Evolutionary conservation across 73 alveolate genomes (phyloP).

Genomic region (Loxodes magnus): DNA sequence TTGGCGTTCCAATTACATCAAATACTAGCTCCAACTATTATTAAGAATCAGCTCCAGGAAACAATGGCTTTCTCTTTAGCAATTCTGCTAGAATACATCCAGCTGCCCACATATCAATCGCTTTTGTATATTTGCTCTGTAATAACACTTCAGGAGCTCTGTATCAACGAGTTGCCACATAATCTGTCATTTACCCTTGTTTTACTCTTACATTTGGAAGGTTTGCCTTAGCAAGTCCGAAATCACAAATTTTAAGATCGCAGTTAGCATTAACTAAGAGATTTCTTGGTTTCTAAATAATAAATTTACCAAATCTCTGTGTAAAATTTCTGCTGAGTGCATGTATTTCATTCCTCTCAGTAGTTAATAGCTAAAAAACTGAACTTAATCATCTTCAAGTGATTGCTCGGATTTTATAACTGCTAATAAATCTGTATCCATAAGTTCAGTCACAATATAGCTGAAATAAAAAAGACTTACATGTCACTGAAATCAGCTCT

Average conservation of each 20-base stretch:
- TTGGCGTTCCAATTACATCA: slow-evolving; percentile 81
- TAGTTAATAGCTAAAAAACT: slow-evolving; percentile 64
- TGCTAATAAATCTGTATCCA: slow-evolving; percentile 90
- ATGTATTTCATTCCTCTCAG: slow-evolving; percentile 73
- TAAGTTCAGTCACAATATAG: slow-evolving; percentile 77
- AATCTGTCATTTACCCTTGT: no score
- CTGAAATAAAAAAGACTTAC: no score
- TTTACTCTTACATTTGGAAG: no score
- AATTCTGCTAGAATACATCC: slow-evolving; percentile 40
- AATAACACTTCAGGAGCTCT: slow-evolving; percentile 94
- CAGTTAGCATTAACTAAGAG: slow-evolving; percentile 83
- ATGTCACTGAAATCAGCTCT: slow-evolving; percentile 81
- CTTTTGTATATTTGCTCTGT: no score
- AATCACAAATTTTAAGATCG: slow-evolving; percentile 79
- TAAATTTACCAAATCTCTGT: slow-evolving; percentile 87
- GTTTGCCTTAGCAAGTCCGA: slow-evolving; percentile 81
- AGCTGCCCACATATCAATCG: slow-evolving; percentile 43
- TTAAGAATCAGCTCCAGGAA: slow-evolving; percentile 25
- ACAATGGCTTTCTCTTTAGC: slow-evolving; percentile 19
- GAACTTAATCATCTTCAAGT: slow-evolving; percentile 61
- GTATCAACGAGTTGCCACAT: slow-evolving; percentile 88
- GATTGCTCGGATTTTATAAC: slow-evolving; percentile 80
- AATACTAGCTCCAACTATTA: slow-evolving; percentile 51
- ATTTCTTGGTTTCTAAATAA: slow-evolving; percentile 90
- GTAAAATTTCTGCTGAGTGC: slow-evolving; percentile 89